phyloP scores from a whole-genome alignment of 225 moss, liverwort and hornwort genomes.

The Thuidium tamariscinum region DNA sequence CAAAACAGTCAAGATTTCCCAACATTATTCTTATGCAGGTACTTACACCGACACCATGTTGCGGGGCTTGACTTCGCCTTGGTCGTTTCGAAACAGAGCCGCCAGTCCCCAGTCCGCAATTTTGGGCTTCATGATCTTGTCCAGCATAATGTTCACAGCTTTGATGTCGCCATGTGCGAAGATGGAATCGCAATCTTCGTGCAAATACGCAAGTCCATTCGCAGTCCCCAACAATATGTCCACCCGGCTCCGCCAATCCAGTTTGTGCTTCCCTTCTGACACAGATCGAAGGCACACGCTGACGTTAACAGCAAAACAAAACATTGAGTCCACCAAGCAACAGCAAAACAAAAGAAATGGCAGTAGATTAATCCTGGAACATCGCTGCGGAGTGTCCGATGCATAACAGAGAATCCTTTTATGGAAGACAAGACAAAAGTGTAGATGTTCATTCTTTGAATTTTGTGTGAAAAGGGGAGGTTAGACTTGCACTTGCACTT shows the following conservation, averaged over 20 bases:
- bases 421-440: neutral
- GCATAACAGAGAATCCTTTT: neutral
- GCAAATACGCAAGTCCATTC: conserved; percentile 12
- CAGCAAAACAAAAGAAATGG: neutral
- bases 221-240: conserved; percentile 13
- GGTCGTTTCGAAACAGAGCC: conserved; percentile 14
- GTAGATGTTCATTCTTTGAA: neutral
- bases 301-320: neutral
- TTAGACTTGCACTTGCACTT: neutral
- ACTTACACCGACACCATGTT: conserved; percentile 25
- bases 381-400: neutral
- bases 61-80: conserved; percentile 16
- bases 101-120: conserved; percentile 29
- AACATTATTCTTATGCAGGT: too few relatives aligned
- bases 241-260: conserved; percentile 9
- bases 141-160: conserved; percentile 28
- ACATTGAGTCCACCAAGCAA: neutral
- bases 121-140: conserved; percentile 26
- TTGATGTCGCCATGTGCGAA: conserved; percentile 28
- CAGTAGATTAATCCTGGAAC: neutral
- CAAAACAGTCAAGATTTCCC: neutral
- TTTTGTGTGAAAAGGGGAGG: neutral
- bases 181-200: conserved; percentile 13
- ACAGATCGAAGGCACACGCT: neutral
- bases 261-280: neutral